Percentiles rank a stretch among this genome's conserved stretches.
These are phyloP conservation scores for Trichosanthes truncata DNA, from an alignment of 306 rosid species.

Conservation along the genomic window DNA sequence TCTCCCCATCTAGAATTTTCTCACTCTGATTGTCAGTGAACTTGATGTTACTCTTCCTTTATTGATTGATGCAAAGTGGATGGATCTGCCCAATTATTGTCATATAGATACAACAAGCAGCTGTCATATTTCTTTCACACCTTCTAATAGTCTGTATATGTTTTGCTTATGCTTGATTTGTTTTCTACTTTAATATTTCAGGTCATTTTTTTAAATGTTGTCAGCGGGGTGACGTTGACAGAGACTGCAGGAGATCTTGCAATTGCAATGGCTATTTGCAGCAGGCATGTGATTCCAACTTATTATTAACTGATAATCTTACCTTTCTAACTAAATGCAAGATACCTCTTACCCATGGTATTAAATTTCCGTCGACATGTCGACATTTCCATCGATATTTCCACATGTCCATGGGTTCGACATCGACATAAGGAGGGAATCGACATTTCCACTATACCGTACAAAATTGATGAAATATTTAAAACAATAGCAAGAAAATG, in stretches of 20 bases:
- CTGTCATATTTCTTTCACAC: not conserved
- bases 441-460: too few relatives aligned
- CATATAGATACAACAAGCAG: not conserved
- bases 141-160: not conserved
- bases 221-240: conserved; percentile 50
- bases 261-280: conserved; percentile 89
- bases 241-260: conserved; percentile 99
- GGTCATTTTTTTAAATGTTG: conserved; percentile 70
- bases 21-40: not conserved
- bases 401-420: too few relatives aligned
- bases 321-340: not conserved
- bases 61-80: not conserved
- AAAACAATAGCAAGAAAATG: too few relatives aligned
- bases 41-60: conserved; percentile 1
- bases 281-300: conserved; percentile 49
- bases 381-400: too few relatives aligned
- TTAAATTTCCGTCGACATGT: too few relatives aligned
- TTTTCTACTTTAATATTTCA: conserved; percentile 16
- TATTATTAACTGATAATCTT: not conserved
- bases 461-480: too few relatives aligned
- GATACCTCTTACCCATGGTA: not conserved
- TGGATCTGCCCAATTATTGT: not conserved
- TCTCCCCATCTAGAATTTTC: not conserved
- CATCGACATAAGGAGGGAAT: too few relatives aligned
- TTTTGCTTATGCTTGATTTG: conserved; percentile 2